Conservation (phyloP, 2,329 filamentous ascomycete genomes). For the Amylocarpus encephaloides region DNA sequence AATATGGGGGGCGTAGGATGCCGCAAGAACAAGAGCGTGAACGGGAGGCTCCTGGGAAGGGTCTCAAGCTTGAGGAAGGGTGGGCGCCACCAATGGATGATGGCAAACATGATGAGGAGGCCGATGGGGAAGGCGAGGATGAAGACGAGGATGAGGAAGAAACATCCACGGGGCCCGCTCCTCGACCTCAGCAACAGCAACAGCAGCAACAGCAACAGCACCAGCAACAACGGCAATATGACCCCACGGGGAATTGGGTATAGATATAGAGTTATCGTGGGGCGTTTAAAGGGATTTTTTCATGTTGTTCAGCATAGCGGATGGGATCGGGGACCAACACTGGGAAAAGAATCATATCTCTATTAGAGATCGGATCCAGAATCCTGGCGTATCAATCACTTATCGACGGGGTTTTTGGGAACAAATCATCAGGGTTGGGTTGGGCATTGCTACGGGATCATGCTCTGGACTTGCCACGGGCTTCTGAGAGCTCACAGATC, state of each 20-base stretch:
- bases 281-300: neutral
- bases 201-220: neutral
- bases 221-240: neutral
- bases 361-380: too few species aligned
- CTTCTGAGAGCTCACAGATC: too few species aligned
- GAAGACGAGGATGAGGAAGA: slow-evolving; percentile 23
- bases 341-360: neutral
- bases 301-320: neutral
- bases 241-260: slow-evolving; percentile 4
- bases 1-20: too few species aligned
- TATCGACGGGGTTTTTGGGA: neutral
- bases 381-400: too few species aligned
- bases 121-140: slow-evolving; percentile 35
- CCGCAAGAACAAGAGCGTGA: too few species aligned
- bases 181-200: neutral
- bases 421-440: too few species aligned
- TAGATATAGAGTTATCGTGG: neutral
- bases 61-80: slow-evolving; percentile 74
- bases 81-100: slow-evolving; percentile 62
- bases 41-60: slow-evolving; percentile 48
- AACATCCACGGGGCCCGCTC: neutral
- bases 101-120: slow-evolving; percentile 51
- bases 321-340: too few species aligned
- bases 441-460: too few species aligned
- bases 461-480: too few species aligned